Evolutionary conservation across 768 basidiomycete genomes (phyloP).

Genomic region (Gymnopilus junonius): DNA sequence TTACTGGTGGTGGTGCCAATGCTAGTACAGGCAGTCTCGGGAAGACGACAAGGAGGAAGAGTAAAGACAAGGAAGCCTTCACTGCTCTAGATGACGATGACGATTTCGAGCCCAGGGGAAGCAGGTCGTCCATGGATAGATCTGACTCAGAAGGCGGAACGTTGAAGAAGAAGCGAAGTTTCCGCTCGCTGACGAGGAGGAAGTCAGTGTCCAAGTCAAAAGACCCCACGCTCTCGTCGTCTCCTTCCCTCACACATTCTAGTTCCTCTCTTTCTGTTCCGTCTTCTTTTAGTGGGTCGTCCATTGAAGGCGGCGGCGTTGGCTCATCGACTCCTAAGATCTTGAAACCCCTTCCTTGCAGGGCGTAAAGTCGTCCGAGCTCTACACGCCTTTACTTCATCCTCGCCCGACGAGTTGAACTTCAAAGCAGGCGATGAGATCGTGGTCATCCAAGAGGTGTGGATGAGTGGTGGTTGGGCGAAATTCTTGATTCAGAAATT

Average conservation of each 20-base stretch:
- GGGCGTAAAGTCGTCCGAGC: conserved; percentile 64
- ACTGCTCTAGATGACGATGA: conserved; percentile 55
- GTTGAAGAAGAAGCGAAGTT: conserved; percentile 30
- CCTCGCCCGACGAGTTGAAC: conserved; percentile 77
- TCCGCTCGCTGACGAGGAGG: conserved; percentile 29
- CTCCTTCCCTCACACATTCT: not conserved
- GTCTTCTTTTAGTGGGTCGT: not conserved
- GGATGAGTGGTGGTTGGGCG: conserved; percentile 93
- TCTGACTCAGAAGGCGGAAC: not conserved
- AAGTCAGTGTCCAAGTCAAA: conserved; percentile 40
- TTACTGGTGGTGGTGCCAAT: conserved; percentile 49
- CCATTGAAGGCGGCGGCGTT: not conserved
- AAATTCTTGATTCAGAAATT: conserved; percentile 45
- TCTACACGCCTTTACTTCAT: conserved; percentile 68
- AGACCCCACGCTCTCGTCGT: conserved; percentile 25
- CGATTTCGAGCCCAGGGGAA: conserved; percentile 23
- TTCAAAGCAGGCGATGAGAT: conserved; percentile 80
- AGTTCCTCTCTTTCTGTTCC: conserved; percentile 1
- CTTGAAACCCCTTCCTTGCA: too few relatives aligned
- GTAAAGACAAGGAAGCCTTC: conserved; percentile 62
- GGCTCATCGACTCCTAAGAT: too few relatives aligned
- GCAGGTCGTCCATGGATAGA: not conserved
- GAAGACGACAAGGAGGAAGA: conserved; percentile 49
- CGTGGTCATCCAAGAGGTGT: conserved; percentile 77
- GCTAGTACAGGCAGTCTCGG: not conserved